Base-by-base conservation (phyloP, 2,329 filamentous ascomycete genomes). In the Plectosphaerella plurivora region DNA sequence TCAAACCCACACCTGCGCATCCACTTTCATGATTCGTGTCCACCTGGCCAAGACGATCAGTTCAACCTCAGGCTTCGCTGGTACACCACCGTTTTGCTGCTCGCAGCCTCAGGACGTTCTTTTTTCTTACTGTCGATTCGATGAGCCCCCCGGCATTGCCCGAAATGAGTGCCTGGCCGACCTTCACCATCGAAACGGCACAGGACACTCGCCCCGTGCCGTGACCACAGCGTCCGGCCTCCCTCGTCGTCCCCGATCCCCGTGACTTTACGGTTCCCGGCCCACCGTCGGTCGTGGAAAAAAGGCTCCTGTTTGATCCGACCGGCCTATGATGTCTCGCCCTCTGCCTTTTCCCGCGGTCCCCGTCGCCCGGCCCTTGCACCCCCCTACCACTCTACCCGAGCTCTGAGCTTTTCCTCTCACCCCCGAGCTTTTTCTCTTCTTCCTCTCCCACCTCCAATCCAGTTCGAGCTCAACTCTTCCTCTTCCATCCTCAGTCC, bases 371-470 rank as follows among this genome's bases (percentile, higher is more conserved):
- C 50, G 52, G 56, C 50, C 52, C 54, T 55, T 52, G 51, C 50
- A 54, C 54, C 51, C 50, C 52, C 35, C 45, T 53, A 50, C 33
- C 52, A 22, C 48, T 54, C 55, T 56, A 54, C 55, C 55, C 41
- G 55, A 57, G 55, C 54, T 54, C 52, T 54, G 53, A 55, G 64
- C 63, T 64, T 63, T 64, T 67, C 61, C 63, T 64, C 62, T 60
- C 63, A 66, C 62, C 61, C 59, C 65, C 59, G 59, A 55, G 57
- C 59, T 60, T 60, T 67, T 64, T 67, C 60, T 68, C 65, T 67
- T 71, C 66, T 69, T 68, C 68, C 67, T 66, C 70, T 68, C 67
- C 68, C 67, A 68, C 67, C 69, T 64, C 49, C 50, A 50, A 51
- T 53, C 54, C 41, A 48, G 49, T 52, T 52, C 47, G 39, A 58